phyloP scores from a whole-genome alignment of 441 rosid species.

The Gossypium schwendimanii region DNA sequence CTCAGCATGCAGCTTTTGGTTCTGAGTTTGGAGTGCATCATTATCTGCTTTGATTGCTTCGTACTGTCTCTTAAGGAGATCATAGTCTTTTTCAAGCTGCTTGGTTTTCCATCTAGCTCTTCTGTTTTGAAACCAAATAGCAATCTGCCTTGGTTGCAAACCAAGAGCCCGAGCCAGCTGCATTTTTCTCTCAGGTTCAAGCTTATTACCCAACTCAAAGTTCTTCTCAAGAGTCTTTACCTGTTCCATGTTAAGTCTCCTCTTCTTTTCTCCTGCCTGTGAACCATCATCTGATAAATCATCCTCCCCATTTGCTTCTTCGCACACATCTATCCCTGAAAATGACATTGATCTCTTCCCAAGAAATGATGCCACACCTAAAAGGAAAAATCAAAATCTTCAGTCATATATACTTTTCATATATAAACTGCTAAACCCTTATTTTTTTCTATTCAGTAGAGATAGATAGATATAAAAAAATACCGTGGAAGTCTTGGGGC shows the following conservation, averaged over 20 bases:
- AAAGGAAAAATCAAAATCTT: constrained; percentile 6
- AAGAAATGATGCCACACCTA: constrained; percentile 67
- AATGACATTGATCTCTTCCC: constrained; percentile 71
- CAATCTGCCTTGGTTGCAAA: constrained; percentile 86
- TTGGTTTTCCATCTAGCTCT: constrained; percentile 95
- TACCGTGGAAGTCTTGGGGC: constrained; percentile 79
- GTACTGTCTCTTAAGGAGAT: constrained; percentile 66
- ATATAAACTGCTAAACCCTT: constrained; percentile 1
- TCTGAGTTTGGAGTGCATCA: constrained; percentile 64
- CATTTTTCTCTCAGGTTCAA: constrained; percentile 91
- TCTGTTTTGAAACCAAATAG: constrained; percentile 94
- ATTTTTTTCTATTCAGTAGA: constrained; percentile 6
- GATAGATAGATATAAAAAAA: neutral
- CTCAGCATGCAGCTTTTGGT: constrained; percentile 77
- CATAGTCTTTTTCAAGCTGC: constrained; percentile 90
- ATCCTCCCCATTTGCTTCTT: constrained; percentile 54
- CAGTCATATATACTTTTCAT: neutral
- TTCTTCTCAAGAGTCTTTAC: constrained; percentile 92
- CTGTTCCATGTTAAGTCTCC: constrained; percentile 82
- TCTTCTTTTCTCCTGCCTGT: constrained; percentile 88
- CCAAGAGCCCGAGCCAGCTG: constrained; percentile 87
- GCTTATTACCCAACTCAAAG: constrained; percentile 89
- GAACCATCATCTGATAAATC: constrained; percentile 89
- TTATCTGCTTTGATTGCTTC: constrained; percentile 73
- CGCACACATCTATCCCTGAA: constrained; percentile 43